Conservation (phyloP, 1,284 basidiomycete genomes). For the Limonomyces culmigenus region DNA sequence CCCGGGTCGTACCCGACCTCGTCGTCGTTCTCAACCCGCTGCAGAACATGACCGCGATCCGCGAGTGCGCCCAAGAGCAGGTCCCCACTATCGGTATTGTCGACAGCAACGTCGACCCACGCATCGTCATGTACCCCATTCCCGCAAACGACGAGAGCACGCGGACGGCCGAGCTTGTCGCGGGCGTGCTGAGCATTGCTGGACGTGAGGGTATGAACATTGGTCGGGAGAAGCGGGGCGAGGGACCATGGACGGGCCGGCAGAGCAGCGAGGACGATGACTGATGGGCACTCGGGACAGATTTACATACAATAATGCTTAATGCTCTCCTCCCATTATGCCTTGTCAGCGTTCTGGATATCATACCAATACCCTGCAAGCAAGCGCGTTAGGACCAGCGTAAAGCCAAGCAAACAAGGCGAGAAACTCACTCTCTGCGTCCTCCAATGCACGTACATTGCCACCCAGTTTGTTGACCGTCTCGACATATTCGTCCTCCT, state of each 20-base stretch:
- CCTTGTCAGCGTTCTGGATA: slow-evolving; percentile 26
- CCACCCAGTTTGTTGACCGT: slow-evolving; percentile 90
- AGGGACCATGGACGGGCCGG: slow-evolving; percentile 2
- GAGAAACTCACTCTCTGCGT: slow-evolving; percentile 68
- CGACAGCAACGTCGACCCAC: slow-evolving; percentile 92
- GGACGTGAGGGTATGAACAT: slow-evolving; percentile 64
- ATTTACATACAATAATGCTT: background rate
- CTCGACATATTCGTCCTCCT: slow-evolving; percentile 94
- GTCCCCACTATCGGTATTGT: slow-evolving; percentile 83
- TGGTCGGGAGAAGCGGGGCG: slow-evolving; percentile 8
- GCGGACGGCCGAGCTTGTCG: slow-evolving; percentile 79
- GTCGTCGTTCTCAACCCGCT: slow-evolving; percentile 83
- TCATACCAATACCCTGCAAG: slow-evolving; percentile 50
- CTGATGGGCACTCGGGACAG: too few relatives aligned
- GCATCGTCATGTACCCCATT: slow-evolving; percentile 95
- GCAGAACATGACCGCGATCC: slow-evolving; percentile 68
- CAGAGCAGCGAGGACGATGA: background rate
- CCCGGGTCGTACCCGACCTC: slow-evolving; percentile 69
- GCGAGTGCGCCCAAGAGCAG: slow-evolving; percentile 72
- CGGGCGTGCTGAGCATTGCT: slow-evolving; percentile 83
- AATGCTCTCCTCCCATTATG: slow-evolving; percentile 10
- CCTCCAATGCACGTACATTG: slow-evolving; percentile 74
- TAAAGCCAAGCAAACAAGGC: slow-evolving; percentile 6
- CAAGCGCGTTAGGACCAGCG: too few relatives aligned
- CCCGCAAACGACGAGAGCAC: slow-evolving; percentile 95